A percentile compares a stretch with the other conserved stretches of the same genome.
phyloP scores from a whole-genome alignment of 1,284 basidiomycete genomes.

The Puccinia novopanici region DNA sequence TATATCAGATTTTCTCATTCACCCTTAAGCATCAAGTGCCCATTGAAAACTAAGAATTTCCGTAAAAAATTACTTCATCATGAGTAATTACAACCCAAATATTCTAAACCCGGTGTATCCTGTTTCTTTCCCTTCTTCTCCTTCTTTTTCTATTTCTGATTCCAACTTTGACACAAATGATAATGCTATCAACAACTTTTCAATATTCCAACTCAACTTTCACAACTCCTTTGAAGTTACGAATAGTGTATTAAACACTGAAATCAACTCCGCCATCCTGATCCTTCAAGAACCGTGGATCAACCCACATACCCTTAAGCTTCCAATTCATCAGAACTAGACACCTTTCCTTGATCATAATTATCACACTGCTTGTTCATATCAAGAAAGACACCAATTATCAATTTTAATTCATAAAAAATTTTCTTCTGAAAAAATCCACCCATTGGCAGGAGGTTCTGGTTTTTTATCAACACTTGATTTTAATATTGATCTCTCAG shows the following conservation, averaged over 20 bases:
- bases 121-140: too few relatives aligned
- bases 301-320: not conserved
- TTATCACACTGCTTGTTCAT: not conserved
- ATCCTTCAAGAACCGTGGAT: slow-evolving; percentile 4
- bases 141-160: too few relatives aligned
- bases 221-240: not conserved
- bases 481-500: not conserved
- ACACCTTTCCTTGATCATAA: not conserved
- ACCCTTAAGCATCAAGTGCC: too few relatives aligned
- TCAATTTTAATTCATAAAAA: not conserved
- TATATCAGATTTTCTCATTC: too few relatives aligned
- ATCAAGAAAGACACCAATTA: not conserved
- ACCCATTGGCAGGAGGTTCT: not conserved
- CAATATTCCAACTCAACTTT: not conserved
- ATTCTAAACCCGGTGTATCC: too few relatives aligned
- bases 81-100: too few relatives aligned
- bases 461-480: not conserved
- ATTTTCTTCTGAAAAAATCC: not conserved
- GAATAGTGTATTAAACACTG: not conserved
- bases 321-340: not conserved
- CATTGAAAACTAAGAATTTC: too few relatives aligned
- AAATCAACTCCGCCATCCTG: not conserved
- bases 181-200: too few relatives aligned
- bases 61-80: too few relatives aligned
- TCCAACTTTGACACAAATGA: too few relatives aligned